Base-by-base conservation (phyloP, 208 protist genomes). In the Acanthamoeba rhysodes region DNA sequence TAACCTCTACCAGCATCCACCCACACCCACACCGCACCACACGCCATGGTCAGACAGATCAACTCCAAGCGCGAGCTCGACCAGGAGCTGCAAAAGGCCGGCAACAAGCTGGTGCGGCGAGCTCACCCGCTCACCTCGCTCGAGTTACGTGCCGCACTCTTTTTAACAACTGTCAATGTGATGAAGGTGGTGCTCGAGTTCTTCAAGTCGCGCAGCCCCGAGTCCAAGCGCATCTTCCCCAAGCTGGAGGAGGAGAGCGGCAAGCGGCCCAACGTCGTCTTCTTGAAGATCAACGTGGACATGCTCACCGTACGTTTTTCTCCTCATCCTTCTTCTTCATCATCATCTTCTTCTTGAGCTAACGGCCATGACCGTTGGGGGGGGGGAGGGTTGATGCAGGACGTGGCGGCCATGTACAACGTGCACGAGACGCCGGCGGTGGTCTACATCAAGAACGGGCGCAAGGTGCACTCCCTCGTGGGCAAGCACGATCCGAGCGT, bases 121-220 rank as follows among this genome's bases (percentile, higher is more conserved):
- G n/a, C n/a, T n/a, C n/a, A n/a, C n/a, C n/a, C n/a, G n/a, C n/a
- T n/a, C n/a, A n/a, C n/a, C n/a, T n/a, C n/a, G n/a, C n/a, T n/a
- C n/a, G n/a, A n/a, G n/a, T n/a, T n/a, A n/a, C n/a, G n/a, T n/a
- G n/a, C n/a, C n/a, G n/a, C n/a, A n/a, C n/a, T n/a, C n/a, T n/a
- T n/a, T n/a, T n/a, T n/a, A n/a, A n/a, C n/a, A n/a, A n/a, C n/a
- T n/a, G n/a, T n/a, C n/a, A n/a, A n/a, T n/a, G n/a, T n/a, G n/a
- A n/a, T n/a, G n/a, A n/a, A n/a, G n/a, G 66, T 74, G n/a, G 32
- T 74, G n/a, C 24, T 74, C 66, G 66, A 74, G 66, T 74, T 74
- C 66, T 74, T 74, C 66, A 74, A 74, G 66, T 29, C 66, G 66
- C 66, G 66, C 66, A 74, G 66, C 7, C 66, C 66, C 14, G 20